phyloP scores from a whole-genome alignment of 1,284 basidiomycete species.

The Malassezia vespertilionis region DNA sequence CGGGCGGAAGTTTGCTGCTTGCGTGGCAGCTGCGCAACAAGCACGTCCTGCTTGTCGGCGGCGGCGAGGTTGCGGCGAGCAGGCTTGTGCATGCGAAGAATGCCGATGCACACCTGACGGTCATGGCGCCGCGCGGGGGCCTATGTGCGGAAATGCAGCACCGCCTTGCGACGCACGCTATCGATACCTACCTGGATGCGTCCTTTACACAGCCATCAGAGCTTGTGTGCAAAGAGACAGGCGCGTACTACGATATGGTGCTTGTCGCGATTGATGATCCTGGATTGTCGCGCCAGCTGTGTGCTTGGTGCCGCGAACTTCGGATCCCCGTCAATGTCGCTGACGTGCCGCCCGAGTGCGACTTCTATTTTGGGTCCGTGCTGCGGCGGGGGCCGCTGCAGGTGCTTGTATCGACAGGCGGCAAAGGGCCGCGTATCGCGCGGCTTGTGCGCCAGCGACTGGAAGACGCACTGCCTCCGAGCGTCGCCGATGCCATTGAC shows the following conservation, averaged over 20 bases:
- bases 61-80: constrained; percentile 72
- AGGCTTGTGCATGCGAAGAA: constrained; percentile 41
- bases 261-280: constrained; percentile 87
- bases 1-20: constrained; percentile 63
- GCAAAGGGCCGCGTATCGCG: constrained; percentile 81
- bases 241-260: constrained; percentile 70
- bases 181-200: constrained; percentile 48
- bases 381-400: constrained; percentile 82
- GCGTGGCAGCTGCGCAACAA: constrained; percentile 77
- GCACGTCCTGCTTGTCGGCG: constrained; percentile 72
- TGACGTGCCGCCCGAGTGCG: constrained; percentile 76
- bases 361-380: constrained; percentile 96
- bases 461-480: constrained; percentile 59
- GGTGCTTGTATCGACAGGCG: constrained; percentile 90
- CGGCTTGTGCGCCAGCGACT: constrained; percentile 67
- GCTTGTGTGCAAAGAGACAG: constrained; percentile 36
- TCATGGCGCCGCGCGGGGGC: constrained; percentile 36
- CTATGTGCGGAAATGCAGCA: constrained; percentile 40
- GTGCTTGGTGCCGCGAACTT: constrained; percentile 58
- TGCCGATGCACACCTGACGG: constrained; percentile 42
- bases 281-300: constrained; percentile 60
- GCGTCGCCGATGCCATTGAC: constrained; percentile 68
- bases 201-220: constrained; percentile 14
- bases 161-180: constrained; percentile 24
- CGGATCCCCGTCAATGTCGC: constrained; percentile 87